Conservation (phyloP, 805 yeast genomes). For the Zygotorulaspora chibaensis region DNA sequence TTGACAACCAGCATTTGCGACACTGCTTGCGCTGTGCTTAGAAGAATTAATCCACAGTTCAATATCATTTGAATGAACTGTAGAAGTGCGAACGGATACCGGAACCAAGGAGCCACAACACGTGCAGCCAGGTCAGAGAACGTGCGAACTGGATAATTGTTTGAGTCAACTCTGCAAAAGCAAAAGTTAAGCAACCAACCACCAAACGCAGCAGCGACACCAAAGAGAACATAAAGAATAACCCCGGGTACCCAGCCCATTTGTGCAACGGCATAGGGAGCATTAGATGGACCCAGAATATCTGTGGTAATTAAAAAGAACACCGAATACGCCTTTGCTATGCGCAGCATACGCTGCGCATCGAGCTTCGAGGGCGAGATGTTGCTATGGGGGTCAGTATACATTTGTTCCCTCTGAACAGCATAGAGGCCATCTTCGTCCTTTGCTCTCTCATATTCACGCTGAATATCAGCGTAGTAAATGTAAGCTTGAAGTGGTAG, state of each 20-base stretch:
- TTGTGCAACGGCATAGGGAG: slow-evolving; percentile 44
- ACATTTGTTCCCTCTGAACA: slow-evolving; percentile 13
- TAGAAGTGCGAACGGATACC: slow-evolving; percentile 22
- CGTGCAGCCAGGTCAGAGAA: slow-evolving; percentile 43
- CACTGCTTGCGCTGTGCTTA: slow-evolving; percentile 42
- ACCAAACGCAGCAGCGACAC: slow-evolving; percentile 40
- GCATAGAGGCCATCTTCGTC: slow-evolving; percentile 14
- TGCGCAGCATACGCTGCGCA: slow-evolving; percentile 12
- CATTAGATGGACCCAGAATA: slow-evolving; percentile 44
- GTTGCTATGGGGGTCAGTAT: slow-evolving; percentile 13
- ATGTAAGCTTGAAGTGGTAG: slow-evolving; percentile 14
- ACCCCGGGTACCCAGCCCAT: slow-evolving; percentile 46
- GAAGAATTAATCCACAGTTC: slow-evolving; percentile 41
- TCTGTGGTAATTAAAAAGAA: slow-evolving; percentile 47
- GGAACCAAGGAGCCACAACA: slow-evolving; percentile 27
- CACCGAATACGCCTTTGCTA: slow-evolving; percentile 30
- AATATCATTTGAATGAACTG: slow-evolving; percentile 43
- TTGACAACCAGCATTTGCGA: slow-evolving; percentile 36
- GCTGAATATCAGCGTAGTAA: slow-evolving; percentile 14
- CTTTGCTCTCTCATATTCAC: slow-evolving; percentile 10
- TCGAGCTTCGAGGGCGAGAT: slow-evolving; percentile 11
- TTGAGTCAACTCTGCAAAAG: slow-evolving; percentile 39
- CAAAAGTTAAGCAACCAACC: slow-evolving; percentile 39
- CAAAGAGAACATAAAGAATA: slow-evolving; percentile 40
- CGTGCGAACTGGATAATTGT: slow-evolving; percentile 41